Base-by-base conservation (phyloP, 208 protist species). In the Endotrypanum monterogeii region DNA sequence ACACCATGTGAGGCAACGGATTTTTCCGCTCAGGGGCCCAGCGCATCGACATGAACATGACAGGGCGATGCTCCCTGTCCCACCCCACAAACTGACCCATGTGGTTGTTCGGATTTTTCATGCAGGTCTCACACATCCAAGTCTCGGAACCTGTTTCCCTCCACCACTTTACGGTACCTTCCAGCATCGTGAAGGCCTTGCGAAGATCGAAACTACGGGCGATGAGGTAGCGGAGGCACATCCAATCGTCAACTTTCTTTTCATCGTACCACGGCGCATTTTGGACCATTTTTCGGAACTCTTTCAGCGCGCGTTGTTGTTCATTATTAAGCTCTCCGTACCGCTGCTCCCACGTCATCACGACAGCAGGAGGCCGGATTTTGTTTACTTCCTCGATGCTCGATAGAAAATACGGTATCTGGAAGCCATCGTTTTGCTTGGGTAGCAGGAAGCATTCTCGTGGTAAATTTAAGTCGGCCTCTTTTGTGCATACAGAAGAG, bases 11-110 rank as follows among this genome's bases (percentile, higher is more conserved):
- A 30, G 58, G 78, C 57, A 96, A 73, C 54, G 91, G 91, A 28
- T 89, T 78, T 65, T 88, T 92, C 3, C 91, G 83, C 50, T 94
- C 91, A 5, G 87, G 87, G 30, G 88, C 91, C 88, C 87, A 93
- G 20, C 88, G 89, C 89, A 96, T 94, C 12, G 91, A 88, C 89
- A 93, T 93, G 71, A 91, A 92, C 80, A 93, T 84, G 23, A 96
- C 87, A 1, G 91, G 91, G 12, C 89, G 89, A 74, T 92, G 56
- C 71, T 88, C 75, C 32, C 75, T 56, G 68, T 96, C 91, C 91
- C 91, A 96, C 18, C 91, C 91, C 7, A 92, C 78, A 66, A 96
- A 96, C 75, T 96, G 89, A 39, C 84, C 83, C 80, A 92, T 85
- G 83, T 96, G 91, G n/a, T 83, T 48, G 62, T 90, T 89, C 11